A percentile compares a stretch with the other conserved stretches of the same genome.
These are phyloP conservation scores for Apiotrichum mycotoxinovorans DNA, from an alignment of 1,284 basidiomycete genomes.

Conservation along the genomic window DNA sequence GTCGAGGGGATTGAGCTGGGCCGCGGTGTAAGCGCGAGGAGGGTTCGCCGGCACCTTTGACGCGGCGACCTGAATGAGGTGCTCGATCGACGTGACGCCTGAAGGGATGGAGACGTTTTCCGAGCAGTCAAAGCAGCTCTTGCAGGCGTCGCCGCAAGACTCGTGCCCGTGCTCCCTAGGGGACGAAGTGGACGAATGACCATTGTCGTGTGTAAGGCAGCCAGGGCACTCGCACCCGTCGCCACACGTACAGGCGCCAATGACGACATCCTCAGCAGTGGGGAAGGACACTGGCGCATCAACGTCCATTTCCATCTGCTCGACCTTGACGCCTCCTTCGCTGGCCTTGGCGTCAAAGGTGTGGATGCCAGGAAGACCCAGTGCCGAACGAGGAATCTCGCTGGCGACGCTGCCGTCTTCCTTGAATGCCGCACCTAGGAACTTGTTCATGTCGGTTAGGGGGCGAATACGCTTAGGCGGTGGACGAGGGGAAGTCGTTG, in stretches of 20 bases:
- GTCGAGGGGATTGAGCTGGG: slow-evolving; percentile 38
- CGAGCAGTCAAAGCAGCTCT: slow-evolving; percentile 43
- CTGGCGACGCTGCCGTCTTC: slow-evolving; percentile 35
- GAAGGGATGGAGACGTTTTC: slow-evolving; percentile 43
- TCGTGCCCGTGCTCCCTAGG: slow-evolving; percentile 22
- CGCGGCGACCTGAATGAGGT: slow-evolving; percentile 45
- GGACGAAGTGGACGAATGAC: slow-evolving; percentile 9
- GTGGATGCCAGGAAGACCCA: slow-evolving; percentile 43
- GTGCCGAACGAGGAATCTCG: slow-evolving; percentile 38
- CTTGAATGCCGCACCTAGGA: slow-evolving; percentile 43
- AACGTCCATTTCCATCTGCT: slow-evolving; percentile 34
- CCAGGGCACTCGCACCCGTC: slow-evolving; percentile 49
- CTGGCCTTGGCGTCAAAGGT: slow-evolving; percentile 38
- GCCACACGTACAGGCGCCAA: slow-evolving; percentile 49
- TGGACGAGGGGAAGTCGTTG: slow-evolving; percentile 9
- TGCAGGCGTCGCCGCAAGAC: slow-evolving; percentile 38
- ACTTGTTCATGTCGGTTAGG: slow-evolving; percentile 37
- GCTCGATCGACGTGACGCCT: slow-evolving; percentile 45
- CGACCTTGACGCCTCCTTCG: slow-evolving; percentile 33
- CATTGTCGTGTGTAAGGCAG: slow-evolving; percentile 44
- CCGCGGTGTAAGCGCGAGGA: slow-evolving; percentile 11
- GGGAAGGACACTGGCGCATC: slow-evolving; percentile 41
- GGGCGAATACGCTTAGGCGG: slow-evolving; percentile 33
- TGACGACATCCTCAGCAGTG: slow-evolving; percentile 40
- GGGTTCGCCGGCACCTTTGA: slow-evolving; percentile 36